A percentile compares a stretch with the other conserved stretches of the same genome.
phyloP scores from a whole-genome alignment of 202 grass and related monocot species.

The Brachypodium distachyon region DNA sequence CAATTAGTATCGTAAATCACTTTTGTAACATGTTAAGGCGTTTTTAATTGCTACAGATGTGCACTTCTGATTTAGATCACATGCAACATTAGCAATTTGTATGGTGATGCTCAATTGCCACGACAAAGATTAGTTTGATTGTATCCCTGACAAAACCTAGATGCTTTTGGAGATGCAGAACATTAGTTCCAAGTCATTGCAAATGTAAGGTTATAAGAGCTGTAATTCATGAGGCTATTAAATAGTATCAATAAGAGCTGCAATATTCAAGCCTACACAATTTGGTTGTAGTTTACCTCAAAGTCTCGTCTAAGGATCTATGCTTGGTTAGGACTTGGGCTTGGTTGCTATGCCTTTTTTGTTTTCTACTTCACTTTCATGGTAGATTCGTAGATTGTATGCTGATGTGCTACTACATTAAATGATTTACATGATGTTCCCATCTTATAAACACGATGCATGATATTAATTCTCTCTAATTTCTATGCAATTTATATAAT shows the following conservation, averaged over 20 bases:
- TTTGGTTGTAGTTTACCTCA: background rate
- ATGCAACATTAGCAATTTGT: background rate
- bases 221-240: background rate
- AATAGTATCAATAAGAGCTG: background rate
- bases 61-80: background rate
- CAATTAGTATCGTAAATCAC: background rate
- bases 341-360: background rate
- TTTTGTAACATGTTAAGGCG: background rate
- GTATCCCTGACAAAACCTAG: background rate
- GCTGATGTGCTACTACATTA: background rate
- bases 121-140: background rate
- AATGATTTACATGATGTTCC: background rate
- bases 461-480: background rate
- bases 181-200: background rate
- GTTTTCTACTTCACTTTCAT: background rate
- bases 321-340: background rate
- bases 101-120: background rate
- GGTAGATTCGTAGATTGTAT: background rate
- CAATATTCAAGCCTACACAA: background rate
- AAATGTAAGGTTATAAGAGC: conserved; percentile 1
- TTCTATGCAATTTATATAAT: too few species aligned
- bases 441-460: background rate
- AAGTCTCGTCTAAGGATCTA: background rate
- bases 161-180: background rate
- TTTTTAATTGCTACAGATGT: background rate